These are phyloP conservation scores for Alloteropsis semialata DNA, from an alignment of 176 grass and related monocot species.

Conservation along the genomic window DNA sequence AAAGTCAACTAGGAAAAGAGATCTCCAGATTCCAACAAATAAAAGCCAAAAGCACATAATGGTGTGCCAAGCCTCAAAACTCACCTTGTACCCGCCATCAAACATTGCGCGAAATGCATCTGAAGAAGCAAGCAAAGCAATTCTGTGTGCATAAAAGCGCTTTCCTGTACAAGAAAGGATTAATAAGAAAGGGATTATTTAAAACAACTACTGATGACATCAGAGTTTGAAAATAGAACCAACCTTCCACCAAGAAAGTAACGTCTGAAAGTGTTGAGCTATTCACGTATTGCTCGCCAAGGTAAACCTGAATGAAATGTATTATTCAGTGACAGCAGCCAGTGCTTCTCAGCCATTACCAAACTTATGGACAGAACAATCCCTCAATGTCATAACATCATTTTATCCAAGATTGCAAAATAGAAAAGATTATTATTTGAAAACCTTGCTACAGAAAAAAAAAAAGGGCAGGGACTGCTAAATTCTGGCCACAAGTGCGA, in stretches of 20 bases:
- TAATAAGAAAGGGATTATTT: slow-evolving; percentile 14
- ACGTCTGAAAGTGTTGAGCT: slow-evolving; percentile 94
- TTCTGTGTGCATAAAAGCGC: slow-evolving; percentile 95
- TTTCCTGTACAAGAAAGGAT: slow-evolving; percentile 54
- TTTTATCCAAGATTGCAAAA: slow-evolving; percentile 13
- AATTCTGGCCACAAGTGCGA: slow-evolving; percentile 3
- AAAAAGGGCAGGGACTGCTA: neutral
- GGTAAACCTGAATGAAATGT: slow-evolving; percentile 71
- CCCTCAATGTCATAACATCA: neutral
- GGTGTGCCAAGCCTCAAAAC: slow-evolving; percentile 35
- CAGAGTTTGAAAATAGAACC: slow-evolving; percentile 22
- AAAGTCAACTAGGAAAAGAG: slow-evolving; percentile 1
- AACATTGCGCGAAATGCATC: slow-evolving; percentile 99
- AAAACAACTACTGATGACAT: neutral
- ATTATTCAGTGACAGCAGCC: neutral
- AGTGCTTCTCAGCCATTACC: neutral
- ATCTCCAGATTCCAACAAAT: slow-evolving; percentile 20
- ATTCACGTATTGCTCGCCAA: slow-evolving; percentile 96
- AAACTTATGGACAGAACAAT: slow-evolving; percentile 14
- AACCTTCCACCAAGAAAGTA: slow-evolving; percentile 98
- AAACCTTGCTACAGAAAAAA: neutral
- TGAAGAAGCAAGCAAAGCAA: slow-evolving; percentile 97
- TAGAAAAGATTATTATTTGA: neutral
- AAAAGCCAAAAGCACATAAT: slow-evolving; percentile 8
- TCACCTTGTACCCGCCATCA: slow-evolving; percentile 98